Conservation (phyloP, 345 rosid species). For the Salix suchowensis region DNA sequence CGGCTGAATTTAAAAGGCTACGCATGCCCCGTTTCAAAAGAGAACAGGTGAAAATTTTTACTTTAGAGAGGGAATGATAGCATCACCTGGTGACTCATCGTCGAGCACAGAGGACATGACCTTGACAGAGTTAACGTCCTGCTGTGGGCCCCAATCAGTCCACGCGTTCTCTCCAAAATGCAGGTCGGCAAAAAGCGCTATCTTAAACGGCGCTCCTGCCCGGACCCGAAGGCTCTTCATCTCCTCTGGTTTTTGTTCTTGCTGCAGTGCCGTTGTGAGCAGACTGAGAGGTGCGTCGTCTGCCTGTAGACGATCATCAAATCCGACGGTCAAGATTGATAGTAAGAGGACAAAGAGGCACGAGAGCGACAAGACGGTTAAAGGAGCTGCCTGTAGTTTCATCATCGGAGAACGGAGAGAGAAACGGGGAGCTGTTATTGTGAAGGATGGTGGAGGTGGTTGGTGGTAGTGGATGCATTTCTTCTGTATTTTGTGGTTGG, state of each 20-base stretch:
- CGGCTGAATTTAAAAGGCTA: no score
- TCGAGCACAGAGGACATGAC: conserved; percentile 68
- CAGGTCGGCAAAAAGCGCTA: conserved; percentile 70
- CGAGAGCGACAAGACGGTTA: neutral
- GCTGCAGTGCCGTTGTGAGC: conserved; percentile 7
- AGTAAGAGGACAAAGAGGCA: conserved; percentile 5
- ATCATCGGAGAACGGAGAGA: neutral
- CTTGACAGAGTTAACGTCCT: conserved; percentile 48
- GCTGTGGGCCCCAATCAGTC: conserved; percentile 77
- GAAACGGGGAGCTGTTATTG: neutral
- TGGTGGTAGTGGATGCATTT: neutral
- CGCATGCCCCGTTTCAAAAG: no score
- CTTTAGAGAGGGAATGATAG: neutral
- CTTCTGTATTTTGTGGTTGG: neutral
- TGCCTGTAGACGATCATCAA: neutral
- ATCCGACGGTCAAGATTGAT: conserved; percentile 20
- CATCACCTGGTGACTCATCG: conserved; percentile 52
- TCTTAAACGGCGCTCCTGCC: conserved; percentile 42
- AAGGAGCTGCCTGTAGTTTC: neutral
- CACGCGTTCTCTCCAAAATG: conserved; percentile 76
- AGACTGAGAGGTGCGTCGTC: neutral
- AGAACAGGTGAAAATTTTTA: no score
- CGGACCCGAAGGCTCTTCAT: conserved; percentile 22
- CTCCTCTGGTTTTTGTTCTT: neutral
- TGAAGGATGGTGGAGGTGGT: neutral